A percentile compares a stretch with the other conserved stretches of the same genome.
phyloP scores from a whole-genome alignment of 2,329 filamentous ascomycete species.

The Hypoxylon sp. region DNA sequence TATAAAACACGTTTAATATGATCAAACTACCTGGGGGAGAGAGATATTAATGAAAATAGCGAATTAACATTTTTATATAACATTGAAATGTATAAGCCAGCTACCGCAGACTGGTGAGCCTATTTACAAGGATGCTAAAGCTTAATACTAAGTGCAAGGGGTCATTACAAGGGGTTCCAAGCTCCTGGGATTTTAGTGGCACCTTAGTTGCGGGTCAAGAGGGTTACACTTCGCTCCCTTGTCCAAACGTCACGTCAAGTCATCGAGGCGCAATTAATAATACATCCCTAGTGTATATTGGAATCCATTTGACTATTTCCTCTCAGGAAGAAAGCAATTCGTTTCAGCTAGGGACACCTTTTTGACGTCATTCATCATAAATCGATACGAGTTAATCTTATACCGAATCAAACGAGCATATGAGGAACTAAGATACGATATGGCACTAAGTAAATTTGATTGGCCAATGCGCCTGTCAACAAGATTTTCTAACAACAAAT shows the following conservation, averaged over 20 bases:
- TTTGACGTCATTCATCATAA: conserved; percentile 15
- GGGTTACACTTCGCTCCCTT: neutral
- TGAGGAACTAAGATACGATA: neutral
- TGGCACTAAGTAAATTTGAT: neutral
- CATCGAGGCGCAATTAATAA: conserved; percentile 9
- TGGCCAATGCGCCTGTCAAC: neutral
- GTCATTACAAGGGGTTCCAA: conserved; percentile 36
- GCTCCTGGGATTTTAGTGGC: conserved; percentile 32
- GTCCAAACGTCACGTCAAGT: neutral
- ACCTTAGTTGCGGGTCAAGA: conserved; percentile 11
- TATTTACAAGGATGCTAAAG: conserved; percentile 22
- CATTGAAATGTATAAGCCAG: conserved; percentile 10
- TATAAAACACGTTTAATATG: too few relatives aligned
- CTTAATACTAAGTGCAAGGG: conserved; percentile 11
- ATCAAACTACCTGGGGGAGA: too few relatives aligned
- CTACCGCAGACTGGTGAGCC: neutral
- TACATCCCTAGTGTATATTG: neutral
- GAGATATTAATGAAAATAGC: too few relatives aligned
- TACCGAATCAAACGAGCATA: neutral
- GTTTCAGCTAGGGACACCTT: neutral
- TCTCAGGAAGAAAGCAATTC: neutral
- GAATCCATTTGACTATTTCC: neutral
- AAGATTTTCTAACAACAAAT: neutral
- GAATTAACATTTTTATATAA: neutral
- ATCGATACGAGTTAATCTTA: neutral